A percentile compares a stretch with the other conserved stretches of the same genome.
These are phyloP conservation scores for Antarctomyces pellizariae DNA, from an alignment of 495 filamentous ascomycete genomes.

Conservation along the genomic window DNA sequence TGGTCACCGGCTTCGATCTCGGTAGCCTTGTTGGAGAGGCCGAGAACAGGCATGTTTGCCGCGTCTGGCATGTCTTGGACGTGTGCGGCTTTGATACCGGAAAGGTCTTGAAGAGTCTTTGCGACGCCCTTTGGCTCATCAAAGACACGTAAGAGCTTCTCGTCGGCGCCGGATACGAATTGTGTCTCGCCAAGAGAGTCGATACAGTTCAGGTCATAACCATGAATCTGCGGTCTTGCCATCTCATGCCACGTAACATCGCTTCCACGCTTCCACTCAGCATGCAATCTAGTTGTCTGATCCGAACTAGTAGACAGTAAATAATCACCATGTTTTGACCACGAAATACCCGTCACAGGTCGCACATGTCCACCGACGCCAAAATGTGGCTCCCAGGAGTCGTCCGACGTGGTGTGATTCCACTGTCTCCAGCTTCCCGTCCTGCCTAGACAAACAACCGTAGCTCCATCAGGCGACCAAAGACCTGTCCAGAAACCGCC, in stretches of 20 bases:
- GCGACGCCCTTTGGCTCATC: conserved; percentile 72
- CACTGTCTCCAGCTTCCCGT: conserved; percentile 88
- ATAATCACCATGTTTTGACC: conserved; percentile 66
- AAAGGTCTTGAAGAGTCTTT: conserved; percentile 40
- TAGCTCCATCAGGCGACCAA: conserved; percentile 60
- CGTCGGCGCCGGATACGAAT: conserved; percentile 92
- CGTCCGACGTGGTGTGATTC: conserved; percentile 28
- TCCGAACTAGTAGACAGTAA: conserved; percentile 74
- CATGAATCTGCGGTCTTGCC: conserved; percentile 87
- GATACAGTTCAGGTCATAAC: conserved; percentile 92
- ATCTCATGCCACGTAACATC: conserved; percentile 66
- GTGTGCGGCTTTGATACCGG: conserved; percentile 25
- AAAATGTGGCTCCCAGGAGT: conserved; percentile 49
- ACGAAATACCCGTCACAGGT: conserved; percentile 54
- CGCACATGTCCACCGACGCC: conserved; percentile 70
- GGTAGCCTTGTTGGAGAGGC: conserved; percentile 87
- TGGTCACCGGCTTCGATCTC: conserved; percentile 33
- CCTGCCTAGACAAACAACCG: conserved; percentile 59
- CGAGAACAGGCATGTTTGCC: conserved; percentile 81
- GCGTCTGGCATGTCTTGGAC: conserved; percentile 42
- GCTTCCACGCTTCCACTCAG: conserved; percentile 42
- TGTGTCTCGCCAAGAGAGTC: conserved; percentile 40
- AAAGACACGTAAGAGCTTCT: conserved; percentile 91
- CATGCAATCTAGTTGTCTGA: conserved; percentile 83
- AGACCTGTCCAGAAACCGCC: conserved; percentile 92